A percentile compares a stretch with the other conserved stretches of the same genome.
Conservation (phyloP, 2,329 filamentous ascomycete species). For the Penicillium sp. region DNA sequence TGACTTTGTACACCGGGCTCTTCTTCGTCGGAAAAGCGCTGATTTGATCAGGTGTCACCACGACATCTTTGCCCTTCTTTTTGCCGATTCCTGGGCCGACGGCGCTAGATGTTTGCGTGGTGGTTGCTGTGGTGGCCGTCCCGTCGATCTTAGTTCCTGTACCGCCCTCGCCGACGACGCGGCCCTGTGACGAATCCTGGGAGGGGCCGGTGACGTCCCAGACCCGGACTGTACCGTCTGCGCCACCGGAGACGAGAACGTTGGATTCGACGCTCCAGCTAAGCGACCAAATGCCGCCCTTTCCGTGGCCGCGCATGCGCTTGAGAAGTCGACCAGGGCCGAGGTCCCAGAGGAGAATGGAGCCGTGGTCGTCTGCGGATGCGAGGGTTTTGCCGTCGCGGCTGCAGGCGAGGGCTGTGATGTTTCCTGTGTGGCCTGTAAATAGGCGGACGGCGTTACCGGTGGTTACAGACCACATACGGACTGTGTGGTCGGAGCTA, state of each 20-base stretch:
- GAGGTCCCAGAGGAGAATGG: slow-evolving; percentile 94
- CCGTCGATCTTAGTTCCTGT: slow-evolving; percentile 57
- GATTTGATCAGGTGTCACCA: slow-evolving; percentile 91
- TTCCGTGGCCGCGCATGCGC: slow-evolving; percentile 89
- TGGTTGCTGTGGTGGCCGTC: slow-evolving; percentile 53
- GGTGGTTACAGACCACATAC: slow-evolving; percentile 95
- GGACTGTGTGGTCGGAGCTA: slow-evolving; percentile 88
- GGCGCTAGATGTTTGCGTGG: slow-evolving; percentile 50
- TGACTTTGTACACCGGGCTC: slow-evolving; percentile 88
- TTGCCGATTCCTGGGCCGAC: slow-evolving; percentile 49
- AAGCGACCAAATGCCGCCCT: slow-evolving; percentile 90
- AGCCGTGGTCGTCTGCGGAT: slow-evolving; percentile 84
- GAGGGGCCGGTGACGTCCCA: slow-evolving; percentile 86
- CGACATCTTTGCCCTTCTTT: slow-evolving; percentile 89
- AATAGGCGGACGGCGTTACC: slow-evolving; percentile 90
- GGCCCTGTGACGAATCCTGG: slow-evolving; percentile 61
- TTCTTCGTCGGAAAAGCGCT: slow-evolving; percentile 96
- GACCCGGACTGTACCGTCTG: slow-evolving; percentile 88
- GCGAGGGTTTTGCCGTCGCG: slow-evolving; percentile 90
- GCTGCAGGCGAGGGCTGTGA: slow-evolving; percentile 82
- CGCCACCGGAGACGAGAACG: slow-evolving; percentile 85
- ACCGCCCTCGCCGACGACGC: slow-evolving; percentile 56
- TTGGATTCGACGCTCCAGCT: slow-evolving; percentile 93
- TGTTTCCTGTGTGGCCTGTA: slow-evolving; percentile 85
- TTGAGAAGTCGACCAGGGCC: slow-evolving; percentile 85